These are phyloP conservation scores for Botryotinia calthae DNA, from an alignment of 2,329 filamentous ascomycete genomes.

Conservation along the genomic window DNA sequence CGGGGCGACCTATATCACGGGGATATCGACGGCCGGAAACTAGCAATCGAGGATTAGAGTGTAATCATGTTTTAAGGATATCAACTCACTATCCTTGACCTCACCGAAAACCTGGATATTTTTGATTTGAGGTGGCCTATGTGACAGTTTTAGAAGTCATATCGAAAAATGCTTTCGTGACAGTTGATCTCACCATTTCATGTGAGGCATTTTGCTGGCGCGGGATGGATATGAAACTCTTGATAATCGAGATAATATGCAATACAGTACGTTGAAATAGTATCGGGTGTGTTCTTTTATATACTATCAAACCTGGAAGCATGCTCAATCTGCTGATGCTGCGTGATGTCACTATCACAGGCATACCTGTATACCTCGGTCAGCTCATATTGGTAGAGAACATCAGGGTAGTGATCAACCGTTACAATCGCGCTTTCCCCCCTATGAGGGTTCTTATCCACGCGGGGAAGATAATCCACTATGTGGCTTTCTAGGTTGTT, in stretches of 20 bases:
- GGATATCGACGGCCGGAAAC: constrained; percentile 10
- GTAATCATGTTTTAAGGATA: neutral
- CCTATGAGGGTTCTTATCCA: neutral
- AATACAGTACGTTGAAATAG: neutral
- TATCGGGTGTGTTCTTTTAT: neutral
- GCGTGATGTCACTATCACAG: neutral
- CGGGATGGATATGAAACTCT: neutral
- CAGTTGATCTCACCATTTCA: constrained; percentile 4
- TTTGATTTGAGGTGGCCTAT: constrained; percentile 3
- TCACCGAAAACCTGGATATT: neutral
- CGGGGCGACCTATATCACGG: constrained; percentile 13
- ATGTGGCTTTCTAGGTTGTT: neutral
- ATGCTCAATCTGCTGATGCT: neutral
- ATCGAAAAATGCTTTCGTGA: neutral
- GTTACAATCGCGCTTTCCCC: neutral
- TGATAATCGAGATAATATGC: neutral
- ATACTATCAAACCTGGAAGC: neutral
- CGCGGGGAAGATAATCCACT: neutral
- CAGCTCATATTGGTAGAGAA: neutral
- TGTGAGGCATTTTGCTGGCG: constrained; percentile 3
- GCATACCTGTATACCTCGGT: neutral
- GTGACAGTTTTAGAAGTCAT: neutral
- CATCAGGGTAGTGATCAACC: neutral
- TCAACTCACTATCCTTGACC: neutral
- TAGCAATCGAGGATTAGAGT: neutral